Percentiles rank a stretch among this genome's conserved stretches.
These are phyloP conservation scores for Mucor mucedo DNA, from an alignment of 371 early-diverging fungal genomes.

Conservation along the genomic window DNA sequence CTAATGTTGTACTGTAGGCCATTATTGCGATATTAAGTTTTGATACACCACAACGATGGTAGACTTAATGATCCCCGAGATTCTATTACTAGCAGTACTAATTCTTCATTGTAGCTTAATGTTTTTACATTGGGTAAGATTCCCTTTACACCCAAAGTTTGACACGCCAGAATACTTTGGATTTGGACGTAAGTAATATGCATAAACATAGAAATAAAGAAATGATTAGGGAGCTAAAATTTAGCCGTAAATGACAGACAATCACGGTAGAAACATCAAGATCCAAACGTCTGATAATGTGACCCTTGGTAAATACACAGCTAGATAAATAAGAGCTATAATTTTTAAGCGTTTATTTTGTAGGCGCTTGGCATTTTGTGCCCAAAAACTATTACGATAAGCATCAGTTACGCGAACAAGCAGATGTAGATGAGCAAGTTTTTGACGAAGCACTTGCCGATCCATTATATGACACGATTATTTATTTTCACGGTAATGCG, in stretches of 20 bases:
- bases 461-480: conserved; percentile 35
- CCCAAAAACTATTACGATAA: conserved; percentile 38
- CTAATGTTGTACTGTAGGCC: conserved; percentile 25
- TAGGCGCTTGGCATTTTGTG: conserved; percentile 52
- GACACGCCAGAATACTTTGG: conserved; percentile 47
- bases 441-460: conserved; percentile 40
- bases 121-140: conserved; percentile 45
- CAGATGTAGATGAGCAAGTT: conserved; percentile 5
- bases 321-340: background rate
- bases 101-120: conserved; percentile 29
- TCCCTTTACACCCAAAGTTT: conserved; percentile 33
- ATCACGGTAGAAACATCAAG: conserved; percentile 40
- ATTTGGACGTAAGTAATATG: conserved; percentile 43
- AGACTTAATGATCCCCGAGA: background rate
- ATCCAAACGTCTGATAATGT: conserved; percentile 46
- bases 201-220: background rate
- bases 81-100: background rate
- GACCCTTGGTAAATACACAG: conserved; percentile 36
- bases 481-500: conserved; percentile 58
- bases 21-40: conserved; percentile 34
- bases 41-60: conserved; percentile 47
- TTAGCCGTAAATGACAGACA: conserved; percentile 27
- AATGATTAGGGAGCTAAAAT: background rate
- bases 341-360: conserved; percentile 4
- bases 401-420: conserved; percentile 27